phyloP scores from a whole-genome alignment of 2,329 filamentous ascomycete species.

The Simplicillium sp. region DNA sequence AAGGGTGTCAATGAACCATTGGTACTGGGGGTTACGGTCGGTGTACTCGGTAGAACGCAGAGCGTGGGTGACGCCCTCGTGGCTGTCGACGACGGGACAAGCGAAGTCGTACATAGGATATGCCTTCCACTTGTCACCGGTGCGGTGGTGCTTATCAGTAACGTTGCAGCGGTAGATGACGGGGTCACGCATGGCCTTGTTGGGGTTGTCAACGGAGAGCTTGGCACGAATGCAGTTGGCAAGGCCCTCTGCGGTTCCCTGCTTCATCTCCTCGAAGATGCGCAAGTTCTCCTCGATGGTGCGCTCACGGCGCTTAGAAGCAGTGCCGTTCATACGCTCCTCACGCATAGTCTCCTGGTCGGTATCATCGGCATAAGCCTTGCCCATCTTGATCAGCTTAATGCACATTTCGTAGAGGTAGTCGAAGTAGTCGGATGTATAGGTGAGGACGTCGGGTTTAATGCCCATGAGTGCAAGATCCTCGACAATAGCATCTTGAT shows the following conservation, averaged over 20 bases:
- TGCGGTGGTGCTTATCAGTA: constrained; percentile 61
- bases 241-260: constrained; percentile 66
- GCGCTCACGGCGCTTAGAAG: constrained; percentile 72
- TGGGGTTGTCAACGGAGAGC: constrained; percentile 82
- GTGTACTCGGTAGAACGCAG: constrained; percentile 81
- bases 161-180: constrained; percentile 92
- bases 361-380: constrained; percentile 93
- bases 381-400: constrained; percentile 73
- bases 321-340: constrained; percentile 74
- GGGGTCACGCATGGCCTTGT: constrained; percentile 92
- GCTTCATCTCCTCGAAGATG: constrained; percentile 90
- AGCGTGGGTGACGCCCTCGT: constrained; percentile 77
- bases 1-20: constrained; percentile 72
- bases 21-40: constrained; percentile 77
- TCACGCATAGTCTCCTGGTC: constrained; percentile 79
- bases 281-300: constrained; percentile 74
- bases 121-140: constrained; percentile 71
- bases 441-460: constrained; percentile 75
- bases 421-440: constrained; percentile 94
- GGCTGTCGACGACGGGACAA: constrained; percentile 69
- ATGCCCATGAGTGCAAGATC: constrained; percentile 88
- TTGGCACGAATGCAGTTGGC: constrained; percentile 92
- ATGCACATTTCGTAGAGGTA: constrained; percentile 80
- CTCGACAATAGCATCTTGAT: constrained; percentile 85
- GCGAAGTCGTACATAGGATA: constrained; percentile 85